Conservation (phyloP, 805 yeast species). For the Candida germanica region DNA sequence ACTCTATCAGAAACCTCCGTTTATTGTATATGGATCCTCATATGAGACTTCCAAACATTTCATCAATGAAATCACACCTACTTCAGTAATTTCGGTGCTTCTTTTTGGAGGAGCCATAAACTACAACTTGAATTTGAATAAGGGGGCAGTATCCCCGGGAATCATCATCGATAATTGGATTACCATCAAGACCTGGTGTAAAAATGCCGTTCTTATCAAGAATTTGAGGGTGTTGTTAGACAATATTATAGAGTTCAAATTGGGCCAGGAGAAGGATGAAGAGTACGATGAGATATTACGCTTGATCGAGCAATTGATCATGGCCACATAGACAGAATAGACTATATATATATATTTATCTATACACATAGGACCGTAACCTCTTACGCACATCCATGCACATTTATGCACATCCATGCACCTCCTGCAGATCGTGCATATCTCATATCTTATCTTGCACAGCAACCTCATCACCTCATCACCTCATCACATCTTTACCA, state of each 20-base stretch:
- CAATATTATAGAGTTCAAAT: conserved; percentile 57
- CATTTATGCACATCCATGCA: too few species aligned
- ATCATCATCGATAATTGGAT: conserved; percentile 85
- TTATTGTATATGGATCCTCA: conserved; percentile 60
- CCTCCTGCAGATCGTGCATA: too few species aligned
- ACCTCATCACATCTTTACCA: too few species aligned
- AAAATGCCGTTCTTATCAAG: conserved; percentile 82
- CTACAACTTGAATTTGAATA: conserved; percentile 50
- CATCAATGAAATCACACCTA: conserved; percentile 76
- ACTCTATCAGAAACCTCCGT: conserved; percentile 40
- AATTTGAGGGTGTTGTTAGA: conserved; percentile 67
- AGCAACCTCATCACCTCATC: too few species aligned
- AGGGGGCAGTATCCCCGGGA: conserved; percentile 68
- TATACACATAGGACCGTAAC: too few species aligned
- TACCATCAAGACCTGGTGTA: conserved; percentile 89
- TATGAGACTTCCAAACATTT: conserved; percentile 65
- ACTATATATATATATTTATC: neutral
- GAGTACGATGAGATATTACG: conserved; percentile 4
- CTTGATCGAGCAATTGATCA: conserved; percentile 3
- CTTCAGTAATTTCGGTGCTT: conserved; percentile 66
- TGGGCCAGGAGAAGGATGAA: conserved; percentile 21
- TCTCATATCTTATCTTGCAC: too few species aligned
- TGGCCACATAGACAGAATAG: neutral
- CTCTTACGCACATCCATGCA: too few species aligned
- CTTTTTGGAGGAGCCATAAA: conserved; percentile 75